These are phyloP conservation scores for Leccinum subgranulosum DNA, from an alignment of 768 basidiomycete species.

Conservation along the genomic window DNA sequence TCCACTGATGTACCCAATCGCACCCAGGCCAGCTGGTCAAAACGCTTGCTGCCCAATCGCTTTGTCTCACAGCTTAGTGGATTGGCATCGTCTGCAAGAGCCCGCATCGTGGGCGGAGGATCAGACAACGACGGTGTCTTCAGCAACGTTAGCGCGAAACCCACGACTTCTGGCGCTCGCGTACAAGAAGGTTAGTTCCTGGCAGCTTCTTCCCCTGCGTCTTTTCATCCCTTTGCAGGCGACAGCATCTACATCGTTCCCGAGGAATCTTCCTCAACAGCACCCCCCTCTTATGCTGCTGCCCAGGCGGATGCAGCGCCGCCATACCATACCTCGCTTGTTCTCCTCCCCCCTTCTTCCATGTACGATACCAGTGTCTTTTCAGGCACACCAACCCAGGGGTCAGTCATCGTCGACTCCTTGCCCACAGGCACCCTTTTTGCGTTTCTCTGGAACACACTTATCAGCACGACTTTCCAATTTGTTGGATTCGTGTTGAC, in stretches of 20 bases:
- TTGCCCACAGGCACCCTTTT: conserved; percentile 82
- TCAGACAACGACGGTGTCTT: conserved; percentile 88
- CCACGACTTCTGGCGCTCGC: conserved; percentile 49
- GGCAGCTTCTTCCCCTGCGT: neutral
- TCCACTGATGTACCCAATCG: conserved; percentile 30
- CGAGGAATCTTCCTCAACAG: conserved; percentile 78
- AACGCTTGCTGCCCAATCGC: conserved; percentile 59
- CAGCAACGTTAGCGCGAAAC: conserved; percentile 91
- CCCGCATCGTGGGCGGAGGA: conserved; percentile 55
- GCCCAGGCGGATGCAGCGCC: conserved; percentile 96
- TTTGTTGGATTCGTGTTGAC: conserved; percentile 92
- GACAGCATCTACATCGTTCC: conserved; percentile 75
- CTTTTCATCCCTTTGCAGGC: conserved; percentile 37
- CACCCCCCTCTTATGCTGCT: conserved; percentile 87
- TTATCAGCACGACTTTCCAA: conserved; percentile 96
- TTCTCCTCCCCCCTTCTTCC: conserved; percentile 68
- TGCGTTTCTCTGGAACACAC: conserved; percentile 87
- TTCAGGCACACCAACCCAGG: conserved; percentile 35
- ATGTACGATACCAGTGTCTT: conserved; percentile 42
- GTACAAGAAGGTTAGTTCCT: conserved; percentile 50
- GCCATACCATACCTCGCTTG: conserved; percentile 95
- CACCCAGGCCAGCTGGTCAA: conserved; percentile 46
- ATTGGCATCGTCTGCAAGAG: conserved; percentile 34
- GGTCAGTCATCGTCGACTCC: conserved; percentile 88
- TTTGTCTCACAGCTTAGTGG: conserved; percentile 45